A percentile compares a stretch with the other conserved stretches of the same genome.
phyloP scores from a whole-genome alignment of 1,284 basidiomycete species.

The Austroboletus niveus region DNA sequence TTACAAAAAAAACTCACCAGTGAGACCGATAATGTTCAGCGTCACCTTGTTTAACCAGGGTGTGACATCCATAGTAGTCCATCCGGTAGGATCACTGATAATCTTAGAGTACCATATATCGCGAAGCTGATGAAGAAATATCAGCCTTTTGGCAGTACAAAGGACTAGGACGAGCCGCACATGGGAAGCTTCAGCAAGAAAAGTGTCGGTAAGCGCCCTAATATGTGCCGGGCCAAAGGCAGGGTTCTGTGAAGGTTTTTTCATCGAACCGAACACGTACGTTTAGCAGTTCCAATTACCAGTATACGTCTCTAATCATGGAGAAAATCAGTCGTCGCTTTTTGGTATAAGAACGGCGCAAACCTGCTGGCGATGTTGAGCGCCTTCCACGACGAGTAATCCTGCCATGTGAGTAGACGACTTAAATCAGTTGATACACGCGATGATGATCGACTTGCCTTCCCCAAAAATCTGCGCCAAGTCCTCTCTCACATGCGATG shows the following conservation, averaged over 20 bases:
- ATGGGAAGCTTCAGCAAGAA: conserved; percentile 48
- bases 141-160: neutral
- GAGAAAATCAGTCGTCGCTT: neutral
- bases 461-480: neutral
- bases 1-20: conserved; percentile 39
- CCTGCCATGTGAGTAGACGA: neutral
- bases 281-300: conserved; percentile 5
- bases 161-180: neutral
- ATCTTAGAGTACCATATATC: conserved; percentile 42
- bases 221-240: conserved; percentile 57
- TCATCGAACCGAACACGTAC: neutral
- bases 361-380: neutral
- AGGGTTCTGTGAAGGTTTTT: conserved; percentile 45
- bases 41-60: conserved; percentile 57
- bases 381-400: neutral
- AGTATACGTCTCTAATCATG: conserved; percentile 25
- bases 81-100: conserved; percentile 19
- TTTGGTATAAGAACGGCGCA: neutral
- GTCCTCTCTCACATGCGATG: neutral
- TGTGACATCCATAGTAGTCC: conserved; percentile 43
- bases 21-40: conserved; percentile 67
- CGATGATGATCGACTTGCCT: neutral
- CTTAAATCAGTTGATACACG: neutral
- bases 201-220: conserved; percentile 53
- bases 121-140: conserved; percentile 37